phyloP scores from a whole-genome alignment of 306 rosid genomes.

The Astragalus glycyphyllos region DNA sequence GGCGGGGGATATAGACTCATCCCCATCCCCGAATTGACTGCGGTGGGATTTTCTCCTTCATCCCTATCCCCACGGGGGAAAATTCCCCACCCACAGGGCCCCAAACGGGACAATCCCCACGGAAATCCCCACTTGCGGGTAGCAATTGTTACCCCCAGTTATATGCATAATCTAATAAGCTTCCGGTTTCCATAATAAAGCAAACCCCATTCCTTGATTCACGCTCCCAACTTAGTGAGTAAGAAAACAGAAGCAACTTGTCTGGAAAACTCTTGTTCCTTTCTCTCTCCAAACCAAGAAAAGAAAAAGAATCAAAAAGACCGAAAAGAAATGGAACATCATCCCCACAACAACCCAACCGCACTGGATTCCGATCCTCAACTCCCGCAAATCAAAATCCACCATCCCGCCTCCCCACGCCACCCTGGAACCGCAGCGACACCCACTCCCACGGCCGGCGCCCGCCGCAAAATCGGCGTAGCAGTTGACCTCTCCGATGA shows the following conservation, averaged over 20 bases:
- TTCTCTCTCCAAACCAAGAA: background rate
- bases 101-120: too few species aligned
- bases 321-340: slow-evolving; percentile 49
- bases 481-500: slow-evolving; percentile 98
- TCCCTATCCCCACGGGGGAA: too few species aligned
- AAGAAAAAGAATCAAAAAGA: background rate
- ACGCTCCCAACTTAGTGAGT: background rate
- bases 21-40: too few species aligned
- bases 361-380: slow-evolving; percentile 72
- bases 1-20: too few species aligned
- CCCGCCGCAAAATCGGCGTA: slow-evolving; percentile 93
- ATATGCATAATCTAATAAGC: too few species aligned
- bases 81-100: too few species aligned
- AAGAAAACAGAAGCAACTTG: background rate
- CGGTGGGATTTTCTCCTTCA: too few species aligned
- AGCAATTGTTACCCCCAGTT: too few species aligned
- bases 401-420: slow-evolving; percentile 88
- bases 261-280: slow-evolving; percentile 31
- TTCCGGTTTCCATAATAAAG: background rate
- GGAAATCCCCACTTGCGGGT: too few species aligned
- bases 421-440: slow-evolving; percentile 62
- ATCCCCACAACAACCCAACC: slow-evolving; percentile 46
- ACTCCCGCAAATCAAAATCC: slow-evolving; percentile 86
- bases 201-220: background rate
- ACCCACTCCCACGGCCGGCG: slow-evolving; percentile 94